Conservation (phyloP, 108 stramenopile genomes). For the Cyclotella choctawhatcheeana region DNA sequence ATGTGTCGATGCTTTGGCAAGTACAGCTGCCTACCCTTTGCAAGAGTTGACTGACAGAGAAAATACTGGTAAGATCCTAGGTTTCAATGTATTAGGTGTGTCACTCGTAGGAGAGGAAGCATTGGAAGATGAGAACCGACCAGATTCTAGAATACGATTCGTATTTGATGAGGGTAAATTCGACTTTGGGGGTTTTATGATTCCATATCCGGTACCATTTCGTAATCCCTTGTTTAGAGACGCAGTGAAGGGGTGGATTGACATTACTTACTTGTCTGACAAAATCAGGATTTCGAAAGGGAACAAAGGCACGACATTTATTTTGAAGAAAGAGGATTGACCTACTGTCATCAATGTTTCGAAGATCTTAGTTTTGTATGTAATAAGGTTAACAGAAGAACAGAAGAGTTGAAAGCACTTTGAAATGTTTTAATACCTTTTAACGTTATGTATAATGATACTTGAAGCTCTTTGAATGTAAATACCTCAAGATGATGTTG, state of each 20-base stretch:
- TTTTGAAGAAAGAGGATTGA: slow-evolving; percentile 68
- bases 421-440: no score
- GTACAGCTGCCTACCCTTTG: slow-evolving; percentile 82
- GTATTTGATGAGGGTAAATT: slow-evolving; percentile 90
- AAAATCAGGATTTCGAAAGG: slow-evolving; percentile 81
- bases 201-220: slow-evolving; percentile 89
- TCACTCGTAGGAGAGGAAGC: slow-evolving; percentile 81
- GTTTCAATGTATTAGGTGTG: slow-evolving; percentile 81
- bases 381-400: no score
- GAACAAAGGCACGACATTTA: slow-evolving; percentile 90
- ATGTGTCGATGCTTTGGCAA: slow-evolving; percentile 80
- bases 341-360: no score
- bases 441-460: no score
- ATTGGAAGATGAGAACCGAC: slow-evolving; percentile 62
- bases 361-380: no score
- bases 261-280: slow-evolving; percentile 86
- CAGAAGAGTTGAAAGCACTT: no score
- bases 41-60: slow-evolving; percentile 75
- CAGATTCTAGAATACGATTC: slow-evolving; percentile 80
- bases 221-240: slow-evolving; percentile 80
- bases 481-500: no score
- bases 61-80: slow-evolving; percentile 72
- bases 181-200: slow-evolving; percentile 48
- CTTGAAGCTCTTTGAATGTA: no score
- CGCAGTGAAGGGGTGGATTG: slow-evolving; percentile 91